phyloP scores from a whole-genome alignment of 352 stramenopile species.

The Saprolegnia diclina region DNA sequence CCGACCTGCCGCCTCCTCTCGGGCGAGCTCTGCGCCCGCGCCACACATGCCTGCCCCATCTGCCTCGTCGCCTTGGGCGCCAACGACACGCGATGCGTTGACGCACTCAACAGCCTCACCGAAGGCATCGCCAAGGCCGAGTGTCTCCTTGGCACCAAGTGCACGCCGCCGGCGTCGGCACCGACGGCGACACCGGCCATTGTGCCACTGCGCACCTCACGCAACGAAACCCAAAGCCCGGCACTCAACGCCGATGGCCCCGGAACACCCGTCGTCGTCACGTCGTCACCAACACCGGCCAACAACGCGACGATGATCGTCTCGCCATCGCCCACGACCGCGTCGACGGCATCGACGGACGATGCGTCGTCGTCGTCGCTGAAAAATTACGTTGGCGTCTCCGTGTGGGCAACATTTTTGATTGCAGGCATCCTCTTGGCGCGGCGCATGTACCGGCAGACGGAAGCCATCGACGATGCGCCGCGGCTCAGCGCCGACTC shows the following conservation, averaged over 20 bases:
- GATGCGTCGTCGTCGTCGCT: background rate
- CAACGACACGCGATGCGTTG: background rate
- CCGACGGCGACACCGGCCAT: background rate
- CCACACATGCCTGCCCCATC: background rate
- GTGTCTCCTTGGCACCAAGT: slow-evolving; percentile 10
- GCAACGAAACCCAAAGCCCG: background rate
- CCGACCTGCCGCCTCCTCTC: background rate
- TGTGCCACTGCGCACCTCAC: background rate
- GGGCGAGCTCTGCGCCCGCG: background rate
- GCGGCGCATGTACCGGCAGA: slow-evolving; percentile 1
- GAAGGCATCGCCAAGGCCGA: background rate
- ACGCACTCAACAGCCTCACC: background rate
- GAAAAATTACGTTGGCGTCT: slow-evolving; percentile 9
- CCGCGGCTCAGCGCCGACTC: background rate
- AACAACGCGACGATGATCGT: background rate
- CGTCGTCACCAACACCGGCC: background rate
- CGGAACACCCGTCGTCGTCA: background rate
- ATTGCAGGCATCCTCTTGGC: background rate
- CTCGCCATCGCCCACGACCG: background rate
- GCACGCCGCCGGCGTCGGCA: background rate
- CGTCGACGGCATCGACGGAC: background rate
- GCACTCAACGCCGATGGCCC: background rate
- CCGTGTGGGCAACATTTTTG: background rate
- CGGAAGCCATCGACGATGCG: background rate
- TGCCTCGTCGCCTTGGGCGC: background rate